Evolutionary conservation across 768 basidiomycete genomes (phyloP).

Genomic region (Ramaria sp.): DNA sequence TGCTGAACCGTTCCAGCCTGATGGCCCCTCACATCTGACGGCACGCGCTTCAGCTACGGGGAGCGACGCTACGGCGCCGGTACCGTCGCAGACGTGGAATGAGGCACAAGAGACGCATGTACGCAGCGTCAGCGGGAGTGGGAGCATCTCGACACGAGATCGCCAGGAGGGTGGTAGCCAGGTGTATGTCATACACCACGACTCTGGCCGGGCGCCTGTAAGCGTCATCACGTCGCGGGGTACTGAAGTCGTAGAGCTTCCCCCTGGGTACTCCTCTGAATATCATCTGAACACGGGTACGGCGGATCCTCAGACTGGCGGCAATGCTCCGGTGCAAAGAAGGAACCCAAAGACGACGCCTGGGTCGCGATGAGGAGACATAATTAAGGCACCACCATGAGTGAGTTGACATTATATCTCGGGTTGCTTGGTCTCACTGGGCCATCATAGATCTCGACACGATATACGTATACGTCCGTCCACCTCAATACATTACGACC

Average conservation of each 20-base stretch:
- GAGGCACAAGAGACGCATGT: background rate
- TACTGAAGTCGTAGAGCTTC: conserved; percentile 48
- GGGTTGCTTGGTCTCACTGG: too few relatives aligned
- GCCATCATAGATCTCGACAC: too few relatives aligned
- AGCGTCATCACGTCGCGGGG: conserved; percentile 46
- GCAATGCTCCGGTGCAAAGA: background rate
- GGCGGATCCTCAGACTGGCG: background rate
- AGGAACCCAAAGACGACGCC: too few relatives aligned
- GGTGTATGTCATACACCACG: conserved; percentile 53
- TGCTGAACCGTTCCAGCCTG: background rate
- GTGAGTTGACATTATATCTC: too few relatives aligned
- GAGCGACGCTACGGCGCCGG: background rate
- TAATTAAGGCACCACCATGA: too few relatives aligned
- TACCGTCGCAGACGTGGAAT: background rate
- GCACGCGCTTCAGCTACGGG: background rate
- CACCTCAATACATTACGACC: too few relatives aligned
- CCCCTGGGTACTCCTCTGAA: conserved; percentile 32
- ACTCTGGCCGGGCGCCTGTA: conserved; percentile 44
- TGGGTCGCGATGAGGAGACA: too few relatives aligned
- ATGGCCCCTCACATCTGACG: background rate
- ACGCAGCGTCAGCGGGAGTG: background rate
- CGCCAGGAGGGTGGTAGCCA: conserved; percentile 11
- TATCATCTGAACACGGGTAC: background rate
- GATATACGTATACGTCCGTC: too few relatives aligned
- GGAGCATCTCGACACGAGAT: background rate